Evolutionary conservation across 345 rosid genomes (phyloP).

Genomic region (Kandelia obovata): DNA sequence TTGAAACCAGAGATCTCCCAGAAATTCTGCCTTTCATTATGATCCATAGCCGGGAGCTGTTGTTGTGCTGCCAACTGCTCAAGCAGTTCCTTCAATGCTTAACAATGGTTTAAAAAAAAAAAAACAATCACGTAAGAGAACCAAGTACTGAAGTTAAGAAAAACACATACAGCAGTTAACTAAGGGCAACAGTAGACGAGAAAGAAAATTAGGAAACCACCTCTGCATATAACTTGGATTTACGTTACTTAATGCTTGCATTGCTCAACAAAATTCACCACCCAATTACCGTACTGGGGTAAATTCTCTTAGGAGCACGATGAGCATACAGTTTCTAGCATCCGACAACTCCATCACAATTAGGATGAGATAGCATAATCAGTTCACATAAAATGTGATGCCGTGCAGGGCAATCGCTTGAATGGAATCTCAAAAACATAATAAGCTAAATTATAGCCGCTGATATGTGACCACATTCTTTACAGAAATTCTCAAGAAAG

Average conservation of each 20-base stretch:
- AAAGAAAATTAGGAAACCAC: no score
- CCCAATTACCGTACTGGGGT: neutral
- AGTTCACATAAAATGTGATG: neutral
- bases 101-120: neutral
- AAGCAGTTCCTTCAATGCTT: constrained; percentile 58
- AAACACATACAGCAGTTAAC: no score
- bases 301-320: neutral
- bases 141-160: neutral
- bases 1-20: constrained; percentile 85
- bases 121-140: neutral
- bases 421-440: neutral
- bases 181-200: no score
- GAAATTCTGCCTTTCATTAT: constrained; percentile 50
- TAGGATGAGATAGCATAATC: neutral
- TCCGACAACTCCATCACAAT: no score
- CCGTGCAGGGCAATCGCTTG: constrained; percentile 1
- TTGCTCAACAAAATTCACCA: neutral
- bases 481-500: neutral
- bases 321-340: no score
- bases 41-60: constrained; percentile 18
- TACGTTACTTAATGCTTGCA: neutral
- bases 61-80: constrained; percentile 56
- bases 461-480: neutral
- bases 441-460: neutral
- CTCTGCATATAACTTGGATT: no score